Conservation (phyloP, 116 monocot species). For the Dioscorea cayenensis region DNA sequence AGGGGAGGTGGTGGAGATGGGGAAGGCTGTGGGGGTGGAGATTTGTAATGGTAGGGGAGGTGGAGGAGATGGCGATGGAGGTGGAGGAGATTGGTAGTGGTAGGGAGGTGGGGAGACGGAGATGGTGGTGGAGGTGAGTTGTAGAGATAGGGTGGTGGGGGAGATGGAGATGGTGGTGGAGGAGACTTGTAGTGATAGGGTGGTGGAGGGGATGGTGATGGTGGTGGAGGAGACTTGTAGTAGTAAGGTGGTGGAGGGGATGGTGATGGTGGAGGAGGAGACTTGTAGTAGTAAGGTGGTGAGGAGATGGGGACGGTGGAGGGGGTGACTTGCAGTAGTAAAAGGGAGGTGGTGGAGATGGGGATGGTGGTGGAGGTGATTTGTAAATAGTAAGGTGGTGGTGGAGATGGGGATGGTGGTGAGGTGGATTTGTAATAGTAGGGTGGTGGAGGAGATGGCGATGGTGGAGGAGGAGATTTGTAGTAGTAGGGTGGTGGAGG, state of each 20-base stretch:
- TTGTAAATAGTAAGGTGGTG: conserved; percentile 18
- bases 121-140: conserved; percentile 24
- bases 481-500: conserved; percentile 28
- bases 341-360: conserved; percentile 21
- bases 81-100: conserved; percentile 21
- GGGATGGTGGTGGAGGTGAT: conserved; percentile 18
- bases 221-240: conserved; percentile 11
- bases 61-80: conserved; percentile 24
- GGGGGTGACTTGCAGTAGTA: conserved; percentile 6
- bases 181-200: conserved; percentile 15
- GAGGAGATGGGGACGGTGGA: conserved; percentile 5
- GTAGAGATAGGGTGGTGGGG: conserved; percentile 16
- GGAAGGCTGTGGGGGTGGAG: conserved; percentile 26
- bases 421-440: conserved; percentile 23
- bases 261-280: conserved; percentile 17
- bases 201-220: neutral
- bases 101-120: conserved; percentile 26
- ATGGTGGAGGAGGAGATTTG: conserved; percentile 22
- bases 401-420: conserved; percentile 8
- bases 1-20: conserved; percentile 19
- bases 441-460: conserved; percentile 13
- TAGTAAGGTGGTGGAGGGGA: conserved; percentile 24
- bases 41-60: conserved; percentile 25
- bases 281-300: conserved; percentile 14
- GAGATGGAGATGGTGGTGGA: conserved; percentile 14